Evolutionary conservation across 345 rosid species (phyloP), one percentile per base, ranked within the genome.

Genomic region (Arabidopsis suecica): DNA sequence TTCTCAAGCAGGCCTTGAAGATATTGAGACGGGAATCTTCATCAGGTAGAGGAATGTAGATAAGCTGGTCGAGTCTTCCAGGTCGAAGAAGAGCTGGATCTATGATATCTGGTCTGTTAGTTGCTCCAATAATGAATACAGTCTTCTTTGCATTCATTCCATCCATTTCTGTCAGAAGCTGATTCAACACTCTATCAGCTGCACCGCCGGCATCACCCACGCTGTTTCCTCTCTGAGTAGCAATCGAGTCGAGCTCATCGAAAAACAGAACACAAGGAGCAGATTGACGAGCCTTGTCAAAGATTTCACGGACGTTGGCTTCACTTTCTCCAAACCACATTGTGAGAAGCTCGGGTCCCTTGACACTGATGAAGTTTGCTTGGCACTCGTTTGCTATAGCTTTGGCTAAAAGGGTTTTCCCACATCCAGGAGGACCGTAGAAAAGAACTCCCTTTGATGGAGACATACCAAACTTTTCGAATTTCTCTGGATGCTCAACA

Each of bases 311-410:
- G 1, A 93, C 98, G 44, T 93, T 93, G 34, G 98, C 98, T 67
- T 93, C 98, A 69, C 97, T 93, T 80, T 93, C 96, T 51, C 97
- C 97, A 71, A 93, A 93, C 98, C 98, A 93, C 98, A 93, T 93
- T 5, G 97, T 93, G 13, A 93, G 97, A 77, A 93, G 83, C 78
- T 93, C 98, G 0, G 98, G 98, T 63, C 98, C 98, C 81, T 93
- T 93, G 80, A 93, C 75, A 57, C 98, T 93, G 71, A 93, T 93
- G 86, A 93, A 91, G 83, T 93, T 93, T 16, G 98, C 97, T 78
- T 93, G 98, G 65, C 98, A 93, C 72, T 93, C 97, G 68, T 93
- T 93, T 33, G 97, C 98, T 73, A 93, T 93, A 69, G 97, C 98
- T 83, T 93, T 93, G 59, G 98, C 98, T 45, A 93, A 78, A 73